Conservation (phyloP, 2,329 filamentous ascomycete species). For the Penicillium occitanis region DNA sequence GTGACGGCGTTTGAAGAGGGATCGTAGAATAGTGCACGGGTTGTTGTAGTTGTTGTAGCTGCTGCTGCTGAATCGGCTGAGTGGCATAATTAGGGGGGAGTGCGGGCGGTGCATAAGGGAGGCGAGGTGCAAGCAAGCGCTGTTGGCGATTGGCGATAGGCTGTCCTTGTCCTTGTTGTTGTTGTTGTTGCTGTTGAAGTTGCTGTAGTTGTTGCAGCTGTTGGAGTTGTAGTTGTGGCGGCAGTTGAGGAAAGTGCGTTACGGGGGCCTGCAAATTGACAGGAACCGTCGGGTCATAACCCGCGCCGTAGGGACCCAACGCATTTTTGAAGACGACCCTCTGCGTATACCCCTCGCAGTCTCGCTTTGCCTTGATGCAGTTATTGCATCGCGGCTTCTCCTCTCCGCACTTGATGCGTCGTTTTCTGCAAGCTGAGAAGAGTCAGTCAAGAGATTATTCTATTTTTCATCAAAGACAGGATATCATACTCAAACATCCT, state of each 20-base stretch:
- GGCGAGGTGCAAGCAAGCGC: constrained; percentile 37
- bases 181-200: constrained; percentile 13
- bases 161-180: constrained; percentile 25
- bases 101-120: constrained; percentile 22
- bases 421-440: constrained; percentile 75
- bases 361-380: constrained; percentile 48
- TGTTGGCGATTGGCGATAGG: constrained; percentile 32
- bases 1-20: neutral
- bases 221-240: constrained; percentile 7
- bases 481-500: constrained; percentile 75
- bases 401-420: constrained; percentile 96
- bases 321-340: constrained; percentile 45
- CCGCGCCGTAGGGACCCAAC: constrained; percentile 35
- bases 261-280: constrained; percentile 9
- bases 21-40: neutral
- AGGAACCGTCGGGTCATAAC: constrained; percentile 19
- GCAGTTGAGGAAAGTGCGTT: constrained; percentile 22
- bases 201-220: constrained; percentile 17
- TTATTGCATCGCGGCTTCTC: constrained; percentile 56
- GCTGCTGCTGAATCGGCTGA: neutral
- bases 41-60: neutral
- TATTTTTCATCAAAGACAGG: neutral
- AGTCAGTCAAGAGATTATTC: neutral
- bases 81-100: neutral
- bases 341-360: constrained; percentile 47